Evolutionary conservation across 2,329 filamentous ascomycete species (phyloP).

Genomic region (Xylariomycetidae sp.): DNA sequence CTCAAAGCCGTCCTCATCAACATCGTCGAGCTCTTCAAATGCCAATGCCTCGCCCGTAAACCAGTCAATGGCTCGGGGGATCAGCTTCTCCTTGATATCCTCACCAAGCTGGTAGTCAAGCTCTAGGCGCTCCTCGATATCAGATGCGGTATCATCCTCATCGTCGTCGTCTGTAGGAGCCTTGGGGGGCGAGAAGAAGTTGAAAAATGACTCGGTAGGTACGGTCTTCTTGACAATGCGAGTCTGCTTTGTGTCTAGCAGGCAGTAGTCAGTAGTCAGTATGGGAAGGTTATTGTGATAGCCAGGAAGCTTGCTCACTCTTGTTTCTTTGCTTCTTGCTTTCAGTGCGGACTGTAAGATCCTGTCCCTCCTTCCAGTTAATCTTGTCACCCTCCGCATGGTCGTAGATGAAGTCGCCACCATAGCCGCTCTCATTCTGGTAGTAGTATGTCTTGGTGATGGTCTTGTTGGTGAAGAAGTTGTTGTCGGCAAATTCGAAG

Average conservation of each 20-base stretch:
- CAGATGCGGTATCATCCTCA: conserved; percentile 69
- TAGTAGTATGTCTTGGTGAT: conserved; percentile 99
- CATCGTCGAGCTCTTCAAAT: conserved; percentile 84
- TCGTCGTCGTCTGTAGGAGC: conserved; percentile 67
- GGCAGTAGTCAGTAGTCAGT: conserved; percentile 7
- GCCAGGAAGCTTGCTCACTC: conserved; percentile 76
- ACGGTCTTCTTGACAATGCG: conserved; percentile 99
- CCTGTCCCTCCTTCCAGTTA: conserved; percentile 90
- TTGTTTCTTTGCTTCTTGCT: conserved; percentile 99
- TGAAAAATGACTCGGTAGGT: conserved; percentile 97
- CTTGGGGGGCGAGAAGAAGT: conserved; percentile 96
- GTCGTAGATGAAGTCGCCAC: conserved; percentile 99
- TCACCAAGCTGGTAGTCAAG: conserved; percentile 98
- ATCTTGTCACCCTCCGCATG: conserved; percentile 98
- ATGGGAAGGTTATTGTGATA: too few relatives aligned
- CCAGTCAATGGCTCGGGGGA: conserved; percentile 97
- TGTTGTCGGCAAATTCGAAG: conserved; percentile 93
- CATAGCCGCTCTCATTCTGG: conserved; percentile 97
- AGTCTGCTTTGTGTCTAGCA: conserved; percentile 93
- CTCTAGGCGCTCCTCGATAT: conserved; percentile 96
- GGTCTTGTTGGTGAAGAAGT: conserved; percentile 95
- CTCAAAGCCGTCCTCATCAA: conserved; percentile 78
- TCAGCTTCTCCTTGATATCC: conserved; percentile 99
- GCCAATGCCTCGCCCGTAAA: conserved; percentile 97
- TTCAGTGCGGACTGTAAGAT: conserved; percentile 90